These are phyloP conservation scores for Camelina sativa DNA, from an alignment of 345 rosid genomes.

Conservation along the genomic window DNA sequence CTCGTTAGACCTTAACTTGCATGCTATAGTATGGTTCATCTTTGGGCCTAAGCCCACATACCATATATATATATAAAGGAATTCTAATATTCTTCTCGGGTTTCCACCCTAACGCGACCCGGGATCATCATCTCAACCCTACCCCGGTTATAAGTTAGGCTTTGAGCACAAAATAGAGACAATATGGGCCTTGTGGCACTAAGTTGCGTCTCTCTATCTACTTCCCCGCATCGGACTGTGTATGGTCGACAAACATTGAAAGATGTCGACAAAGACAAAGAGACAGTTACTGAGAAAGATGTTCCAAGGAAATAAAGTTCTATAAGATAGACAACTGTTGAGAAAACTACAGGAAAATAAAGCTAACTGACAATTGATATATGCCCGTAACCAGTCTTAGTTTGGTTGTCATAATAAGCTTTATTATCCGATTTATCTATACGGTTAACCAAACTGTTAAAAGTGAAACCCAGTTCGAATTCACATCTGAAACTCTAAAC, in stretches of 20 bases:
- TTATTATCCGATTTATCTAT: background rate
- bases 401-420: constrained; percentile 6
- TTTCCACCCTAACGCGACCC: too few species aligned
- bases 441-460: constrained; percentile 27
- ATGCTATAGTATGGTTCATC: too few species aligned
- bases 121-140: too few species aligned
- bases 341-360: background rate
- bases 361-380: background rate
- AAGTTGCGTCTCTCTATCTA: background rate
- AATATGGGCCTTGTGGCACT: background rate
- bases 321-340: background rate
- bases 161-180: too few species aligned
- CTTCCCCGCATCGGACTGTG: background rate
- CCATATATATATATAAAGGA: too few species aligned
- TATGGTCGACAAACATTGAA: background rate
- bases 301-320: background rate
- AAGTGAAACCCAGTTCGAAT: constrained; percentile 9
- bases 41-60: too few species aligned
- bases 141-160: too few species aligned
- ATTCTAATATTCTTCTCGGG: too few species aligned
- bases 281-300: background rate
- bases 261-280: background rate
- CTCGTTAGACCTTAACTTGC: too few species aligned
- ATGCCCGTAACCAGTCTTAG: background rate
- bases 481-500: constrained; percentile 10